phyloP scores from a whole-genome alignment of 352 stramenopile species.

The Phytopythium litorale region DNA sequence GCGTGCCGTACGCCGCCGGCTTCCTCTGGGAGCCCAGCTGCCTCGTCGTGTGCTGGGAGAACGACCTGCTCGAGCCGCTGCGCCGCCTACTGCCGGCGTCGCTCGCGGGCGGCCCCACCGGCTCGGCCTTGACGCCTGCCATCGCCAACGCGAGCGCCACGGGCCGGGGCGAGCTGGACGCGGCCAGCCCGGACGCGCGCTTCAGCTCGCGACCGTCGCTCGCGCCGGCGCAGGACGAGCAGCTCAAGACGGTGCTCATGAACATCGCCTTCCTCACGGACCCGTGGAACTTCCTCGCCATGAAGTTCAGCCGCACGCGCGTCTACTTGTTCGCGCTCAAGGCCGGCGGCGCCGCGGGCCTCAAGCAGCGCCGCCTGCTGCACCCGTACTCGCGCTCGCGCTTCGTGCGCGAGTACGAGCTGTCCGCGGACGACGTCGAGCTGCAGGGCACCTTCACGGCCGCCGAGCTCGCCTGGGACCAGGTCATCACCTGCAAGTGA shows the following conservation, averaged over 20 bases:
- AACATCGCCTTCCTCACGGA: conserved; percentile 55
- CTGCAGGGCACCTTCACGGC: conserved; percentile 42
- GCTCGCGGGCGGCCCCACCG: not conserved
- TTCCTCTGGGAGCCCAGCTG: conserved; percentile 51
- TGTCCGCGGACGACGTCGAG: conserved; percentile 33
- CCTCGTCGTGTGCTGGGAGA: conserved; percentile 49
- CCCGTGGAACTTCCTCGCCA: conserved; percentile 44
- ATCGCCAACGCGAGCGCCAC: not conserved
- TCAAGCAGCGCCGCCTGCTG: conserved; percentile 32
- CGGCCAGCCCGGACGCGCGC: not conserved
- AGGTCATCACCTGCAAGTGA: conserved; percentile 47
- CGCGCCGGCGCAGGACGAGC: conserved; percentile 6
- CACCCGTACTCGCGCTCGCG: conserved; percentile 46
- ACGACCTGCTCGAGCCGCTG: conserved; percentile 38
- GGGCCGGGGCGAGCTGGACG: not conserved
- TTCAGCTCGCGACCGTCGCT: conserved; percentile 7
- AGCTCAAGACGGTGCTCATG: conserved; percentile 46
- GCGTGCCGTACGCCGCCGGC: conserved; percentile 39
- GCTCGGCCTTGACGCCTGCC: not conserved
- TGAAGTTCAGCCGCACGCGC: conserved; percentile 45
- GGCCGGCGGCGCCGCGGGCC: conserved; percentile 4
- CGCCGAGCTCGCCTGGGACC: conserved; percentile 42
- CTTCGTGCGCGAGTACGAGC: conserved; percentile 46
- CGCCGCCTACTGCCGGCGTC: conserved; percentile 16
- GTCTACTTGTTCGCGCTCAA: conserved; percentile 35